Conservation (phyloP, 164 flowering plant genomes). For the Pachysandra terminalis region DNA sequence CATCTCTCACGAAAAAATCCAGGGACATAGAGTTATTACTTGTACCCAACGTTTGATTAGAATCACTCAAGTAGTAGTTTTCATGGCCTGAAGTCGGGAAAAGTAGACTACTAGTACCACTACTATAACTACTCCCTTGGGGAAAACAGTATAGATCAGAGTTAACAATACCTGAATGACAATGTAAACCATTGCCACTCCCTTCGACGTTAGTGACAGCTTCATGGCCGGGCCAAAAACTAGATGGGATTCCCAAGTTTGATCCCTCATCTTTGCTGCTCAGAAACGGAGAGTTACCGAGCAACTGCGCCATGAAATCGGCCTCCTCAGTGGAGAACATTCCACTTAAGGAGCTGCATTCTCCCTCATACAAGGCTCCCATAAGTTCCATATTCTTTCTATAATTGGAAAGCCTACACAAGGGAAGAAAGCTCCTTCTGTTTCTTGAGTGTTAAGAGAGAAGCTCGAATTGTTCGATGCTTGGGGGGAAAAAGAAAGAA, state of each 20-base stretch:
- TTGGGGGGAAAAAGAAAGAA: not conserved
- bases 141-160: slow-evolving; percentile 23
- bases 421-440: not conserved
- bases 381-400: slow-evolving; percentile 17
- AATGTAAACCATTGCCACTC: slow-evolving; percentile 20
- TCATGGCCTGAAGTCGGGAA: slow-evolving; percentile 25
- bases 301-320: slow-evolving; percentile 67
- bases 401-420: not conserved
- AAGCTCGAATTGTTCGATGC: slow-evolving; percentile 3
- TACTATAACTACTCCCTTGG: slow-evolving; percentile 26
- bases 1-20: slow-evolving; percentile 34
- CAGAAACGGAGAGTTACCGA: slow-evolving; percentile 25
- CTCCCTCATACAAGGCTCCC: slow-evolving; percentile 11
- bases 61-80: slow-evolving; percentile 24
- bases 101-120: slow-evolving; percentile 13
- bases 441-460: slow-evolving; percentile 6
- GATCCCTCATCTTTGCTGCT: slow-evolving; percentile 21
- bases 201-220: slow-evolving; percentile 10
- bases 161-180: slow-evolving; percentile 22
- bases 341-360: slow-evolving; percentile 25
- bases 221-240: slow-evolving; percentile 26
- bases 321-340: slow-evolving; percentile 51
- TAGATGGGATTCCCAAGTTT: slow-evolving; percentile 19
- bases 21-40: slow-evolving; percentile 23
- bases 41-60: slow-evolving; percentile 14